Base-by-base conservation (phyloP, 306 rosid species). In the Ceratonia siliqua region DNA sequence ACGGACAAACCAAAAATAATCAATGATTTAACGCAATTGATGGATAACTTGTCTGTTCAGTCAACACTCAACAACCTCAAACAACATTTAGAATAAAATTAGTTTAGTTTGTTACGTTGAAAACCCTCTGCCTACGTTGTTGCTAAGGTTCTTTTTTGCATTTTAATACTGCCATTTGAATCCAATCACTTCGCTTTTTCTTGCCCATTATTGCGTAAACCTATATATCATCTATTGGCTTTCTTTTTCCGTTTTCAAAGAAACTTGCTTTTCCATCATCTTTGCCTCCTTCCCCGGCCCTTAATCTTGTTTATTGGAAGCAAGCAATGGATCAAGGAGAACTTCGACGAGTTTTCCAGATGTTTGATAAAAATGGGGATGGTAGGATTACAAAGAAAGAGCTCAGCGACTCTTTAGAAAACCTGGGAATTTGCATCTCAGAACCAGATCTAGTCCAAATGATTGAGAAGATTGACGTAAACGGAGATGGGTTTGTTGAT, bases 311-410 rank as follows among this genome's bases (percentile, higher is more conserved):
- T 58, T 20, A 8, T 24, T 20, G 49, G 61, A 32, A 35, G 22
- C 58, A 0, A 27, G 2, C 14, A 27, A 77, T 84, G 88, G 81
- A 84, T 72, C 83, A 70, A 33, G 76, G 53, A 32, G 85, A 81
- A 70, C 73, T 84, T 13, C 70, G 25, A 5, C 81, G 85, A 7
- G 70, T 84, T 30, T 84, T 84, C 50, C 85, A 84, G 28, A 77
- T 84, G 87, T 84, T 84, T 6, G 87, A 84, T 77, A 25, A 41
- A 63, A 78, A 84, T 0, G 88, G 85, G 6, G 88, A 84, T 2
- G 88, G 88, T 2, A 52, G 75, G 8, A 81, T 81, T 8, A 81
- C 88, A 2, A 64, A 24, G 4, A 78, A 73, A 41, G 88, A 81
- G 75, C 88, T 84, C 0, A 73, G 81, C 0, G 83, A 81, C 3